Evolutionary conservation across 345 rosid genomes (phyloP).

Genomic region (Linum trigynum): DNA sequence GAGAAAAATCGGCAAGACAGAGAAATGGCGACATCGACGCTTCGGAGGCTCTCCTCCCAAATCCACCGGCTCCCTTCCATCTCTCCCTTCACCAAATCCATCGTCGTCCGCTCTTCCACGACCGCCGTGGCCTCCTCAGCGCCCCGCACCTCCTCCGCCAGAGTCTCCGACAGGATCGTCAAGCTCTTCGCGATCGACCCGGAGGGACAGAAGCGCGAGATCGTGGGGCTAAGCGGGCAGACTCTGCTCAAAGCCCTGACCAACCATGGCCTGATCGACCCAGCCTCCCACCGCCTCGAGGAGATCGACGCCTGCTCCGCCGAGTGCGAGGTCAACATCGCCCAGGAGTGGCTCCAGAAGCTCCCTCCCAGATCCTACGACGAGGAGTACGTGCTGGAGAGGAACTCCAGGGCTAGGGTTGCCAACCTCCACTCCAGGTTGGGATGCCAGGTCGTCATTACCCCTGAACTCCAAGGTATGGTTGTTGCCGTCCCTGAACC

Average conservation of each 20-base stretch:
- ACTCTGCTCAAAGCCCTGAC: conserved; percentile 73
- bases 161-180: conserved; percentile 84
- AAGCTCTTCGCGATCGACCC: conserved; percentile 76
- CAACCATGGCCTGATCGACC: conserved; percentile 73
- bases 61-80: conserved; percentile 43
- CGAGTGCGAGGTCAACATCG: conserved; percentile 97
- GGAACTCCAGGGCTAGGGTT: conserved; percentile 74
- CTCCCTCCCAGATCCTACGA: conserved; percentile 82
- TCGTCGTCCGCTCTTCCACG: conserved; percentile 34
- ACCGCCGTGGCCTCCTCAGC: conserved; percentile 21
- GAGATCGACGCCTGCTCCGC: conserved; percentile 98
- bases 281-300: conserved; percentile 81
- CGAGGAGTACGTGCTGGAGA: conserved; percentile 83
- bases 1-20: not conserved
- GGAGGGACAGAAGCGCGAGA: conserved; percentile 62
- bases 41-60: conserved; percentile 53
- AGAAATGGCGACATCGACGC: conserved; percentile 40
- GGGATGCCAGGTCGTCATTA: conserved; percentile 84
- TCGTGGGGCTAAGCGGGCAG: conserved; percentile 77
- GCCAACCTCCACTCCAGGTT: conserved; percentile 83
- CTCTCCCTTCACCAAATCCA: conserved; percentile 34
- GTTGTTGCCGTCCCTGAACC: conserved; percentile 96
- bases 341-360: conserved; percentile 84
- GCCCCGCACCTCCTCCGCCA: conserved; percentile 41
- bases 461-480: conserved; percentile 84